phyloP scores from a whole-genome alignment of 2,329 filamentous ascomycete genomes.

The Fusarium mexicanum region DNA sequence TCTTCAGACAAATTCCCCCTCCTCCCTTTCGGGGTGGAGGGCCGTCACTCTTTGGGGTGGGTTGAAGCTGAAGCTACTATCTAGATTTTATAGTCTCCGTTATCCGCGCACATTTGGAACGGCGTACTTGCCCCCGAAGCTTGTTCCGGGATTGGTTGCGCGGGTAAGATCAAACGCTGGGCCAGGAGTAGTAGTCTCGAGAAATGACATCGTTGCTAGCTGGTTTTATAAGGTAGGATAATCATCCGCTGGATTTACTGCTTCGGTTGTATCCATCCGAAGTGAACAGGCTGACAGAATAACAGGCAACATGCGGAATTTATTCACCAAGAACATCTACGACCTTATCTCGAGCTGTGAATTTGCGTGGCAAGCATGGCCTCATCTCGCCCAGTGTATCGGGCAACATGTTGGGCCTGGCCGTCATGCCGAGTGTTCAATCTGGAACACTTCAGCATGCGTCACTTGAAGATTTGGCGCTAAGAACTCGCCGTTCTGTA shows the following conservation, averaged over 20 bases:
- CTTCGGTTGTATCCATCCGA: rapidly evolving
- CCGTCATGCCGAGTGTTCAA: neutral
- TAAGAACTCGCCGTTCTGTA: neutral
- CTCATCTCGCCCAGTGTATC: neutral
- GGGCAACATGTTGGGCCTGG: neutral
- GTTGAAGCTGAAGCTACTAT: neutral
- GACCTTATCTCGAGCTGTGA: neutral
- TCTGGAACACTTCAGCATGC: neutral
- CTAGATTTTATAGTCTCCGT: rapidly evolving
- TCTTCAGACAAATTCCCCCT: rapidly evolving
- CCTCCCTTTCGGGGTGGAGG: neutral
- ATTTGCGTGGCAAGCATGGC: neutral
- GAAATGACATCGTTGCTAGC: neutral
- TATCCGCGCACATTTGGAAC: neutral
- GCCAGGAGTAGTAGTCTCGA: rapidly evolving
- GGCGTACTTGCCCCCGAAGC: neutral
- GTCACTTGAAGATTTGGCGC: rapidly evolving
- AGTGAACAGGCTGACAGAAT: rapidly evolving
- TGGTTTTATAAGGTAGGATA: neutral
- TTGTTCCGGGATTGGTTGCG: neutral
- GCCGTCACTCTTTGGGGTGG: neutral
- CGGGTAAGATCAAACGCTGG: neutral
- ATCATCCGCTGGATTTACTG: too few species aligned
- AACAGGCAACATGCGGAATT: neutral
- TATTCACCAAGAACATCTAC: neutral